Evolutionary conservation across 2,329 filamentous ascomycete species (phyloP).

Genomic region (Alternaria sp.): DNA sequence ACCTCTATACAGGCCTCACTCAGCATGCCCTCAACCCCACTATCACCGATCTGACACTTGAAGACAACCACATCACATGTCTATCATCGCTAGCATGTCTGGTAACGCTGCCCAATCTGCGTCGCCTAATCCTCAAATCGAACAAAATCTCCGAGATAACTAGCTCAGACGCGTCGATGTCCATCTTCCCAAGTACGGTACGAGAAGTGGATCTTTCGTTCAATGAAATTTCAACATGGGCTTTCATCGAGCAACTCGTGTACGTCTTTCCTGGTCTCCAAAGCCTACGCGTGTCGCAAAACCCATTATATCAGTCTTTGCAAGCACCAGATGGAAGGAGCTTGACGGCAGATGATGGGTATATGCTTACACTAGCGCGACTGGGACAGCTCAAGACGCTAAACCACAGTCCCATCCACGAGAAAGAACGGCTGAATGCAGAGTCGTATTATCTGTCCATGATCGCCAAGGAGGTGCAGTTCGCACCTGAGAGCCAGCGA

Average conservation of each 20-base stretch:
- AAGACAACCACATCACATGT: conserved; percentile 73
- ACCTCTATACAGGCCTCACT: conserved; percentile 48
- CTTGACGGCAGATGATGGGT: conserved; percentile 76
- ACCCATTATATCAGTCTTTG: conserved; percentile 79
- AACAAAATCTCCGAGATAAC: conserved; percentile 69
- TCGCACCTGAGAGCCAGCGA: conserved; percentile 64
- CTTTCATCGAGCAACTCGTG: conserved; percentile 75
- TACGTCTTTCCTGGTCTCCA: conserved; percentile 75
- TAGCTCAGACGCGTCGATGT: conserved; percentile 17
- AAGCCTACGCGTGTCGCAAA: conserved; percentile 82
- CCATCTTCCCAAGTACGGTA: conserved; percentile 45
- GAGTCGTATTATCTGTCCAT: conserved; percentile 93
- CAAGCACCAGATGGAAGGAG: conserved; percentile 51
- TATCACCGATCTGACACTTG: conserved; percentile 72
- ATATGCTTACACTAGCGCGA: conserved; percentile 86
- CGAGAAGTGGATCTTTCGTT: conserved; percentile 56
- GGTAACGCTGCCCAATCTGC: conserved; percentile 64
- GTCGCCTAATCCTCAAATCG: conserved; percentile 71
- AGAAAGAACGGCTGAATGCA: conserved; percentile 81
- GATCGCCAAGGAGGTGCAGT: conserved; percentile 78
- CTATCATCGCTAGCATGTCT: conserved; percentile 68
- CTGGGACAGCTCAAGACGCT: conserved; percentile 72
- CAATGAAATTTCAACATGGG: conserved; percentile 67
- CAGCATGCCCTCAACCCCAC: conserved; percentile 56
- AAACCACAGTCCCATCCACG: conserved; percentile 75